These are phyloP conservation scores for Gynochthodes officinalis DNA, from an alignment of 257 asterid species.

Conservation along the genomic window DNA sequence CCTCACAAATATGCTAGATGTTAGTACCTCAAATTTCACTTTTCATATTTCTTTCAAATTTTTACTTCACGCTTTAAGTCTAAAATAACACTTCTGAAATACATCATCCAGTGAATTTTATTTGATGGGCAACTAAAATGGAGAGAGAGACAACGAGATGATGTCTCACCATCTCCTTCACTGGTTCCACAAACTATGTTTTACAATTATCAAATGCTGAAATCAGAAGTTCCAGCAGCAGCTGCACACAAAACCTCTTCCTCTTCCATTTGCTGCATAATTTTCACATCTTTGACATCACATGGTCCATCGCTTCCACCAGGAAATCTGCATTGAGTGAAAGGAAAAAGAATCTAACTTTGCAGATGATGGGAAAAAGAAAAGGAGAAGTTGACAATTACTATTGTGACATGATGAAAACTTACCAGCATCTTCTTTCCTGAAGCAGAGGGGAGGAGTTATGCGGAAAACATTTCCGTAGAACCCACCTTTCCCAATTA, in stretches of 20 bases:
- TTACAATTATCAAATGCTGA: background rate
- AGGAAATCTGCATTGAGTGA: conserved; percentile 48
- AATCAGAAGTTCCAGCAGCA: background rate
- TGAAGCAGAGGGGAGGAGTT: conserved; percentile 98
- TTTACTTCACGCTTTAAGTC: too few relatives aligned
- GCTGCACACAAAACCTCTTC: background rate
- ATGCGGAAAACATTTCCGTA: conserved; percentile 82
- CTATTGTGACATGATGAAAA: background rate
- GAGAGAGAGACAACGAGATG: conserved; percentile 67
- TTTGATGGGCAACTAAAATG: background rate
- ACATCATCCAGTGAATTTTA: too few relatives aligned
- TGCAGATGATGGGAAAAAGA: background rate
- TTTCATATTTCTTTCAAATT: too few relatives aligned
- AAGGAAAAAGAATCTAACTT: background rate
- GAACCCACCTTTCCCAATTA: conserved; percentile 90
- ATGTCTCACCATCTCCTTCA: conserved; percentile 49
- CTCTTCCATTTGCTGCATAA: conserved; percentile 1
- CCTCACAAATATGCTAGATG: background rate
- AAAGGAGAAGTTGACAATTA: background rate
- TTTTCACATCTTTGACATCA: conserved; percentile 55
- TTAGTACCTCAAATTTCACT: too few relatives aligned
- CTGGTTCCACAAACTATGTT: background rate
- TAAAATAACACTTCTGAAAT: too few relatives aligned
- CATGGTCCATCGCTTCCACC: conserved; percentile 65
- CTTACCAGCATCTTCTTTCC: conserved; percentile 85